Evolutionary conservation across 768 basidiomycete species (phyloP).

Genomic region (Hygrophoropsis aurantiaca): DNA sequence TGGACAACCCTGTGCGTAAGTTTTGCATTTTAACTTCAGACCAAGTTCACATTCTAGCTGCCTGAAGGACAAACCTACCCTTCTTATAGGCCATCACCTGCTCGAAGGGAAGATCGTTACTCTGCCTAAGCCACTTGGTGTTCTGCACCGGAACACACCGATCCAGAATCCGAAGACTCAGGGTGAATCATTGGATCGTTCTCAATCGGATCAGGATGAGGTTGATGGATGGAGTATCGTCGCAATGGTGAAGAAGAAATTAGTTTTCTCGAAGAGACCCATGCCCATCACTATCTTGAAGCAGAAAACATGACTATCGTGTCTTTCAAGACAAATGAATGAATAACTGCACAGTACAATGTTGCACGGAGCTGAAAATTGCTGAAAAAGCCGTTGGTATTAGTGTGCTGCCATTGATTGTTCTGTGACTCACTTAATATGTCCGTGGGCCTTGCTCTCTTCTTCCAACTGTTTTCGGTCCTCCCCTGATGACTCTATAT

Average conservation of each 20-base stretch:
- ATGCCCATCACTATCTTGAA: conserved; percentile 57
- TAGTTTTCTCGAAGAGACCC: conserved; percentile 80
- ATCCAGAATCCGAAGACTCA: conserved; percentile 1
- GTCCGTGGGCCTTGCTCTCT: no score
- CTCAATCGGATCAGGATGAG: conserved; percentile 1
- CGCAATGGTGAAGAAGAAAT: conserved; percentile 77
- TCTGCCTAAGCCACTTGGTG: conserved; percentile 79
- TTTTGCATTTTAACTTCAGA: conserved; percentile 3
- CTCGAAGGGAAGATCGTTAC: conserved; percentile 82
- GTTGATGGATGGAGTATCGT: conserved; percentile 55
- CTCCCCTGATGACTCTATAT: no score
- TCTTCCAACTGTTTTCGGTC: no score
- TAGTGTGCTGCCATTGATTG: no score
- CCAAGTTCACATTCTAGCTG: conserved; percentile 1
- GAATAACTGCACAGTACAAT: no score
- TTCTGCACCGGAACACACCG: conserved; percentile 52
- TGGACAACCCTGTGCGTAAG: conserved; percentile 59
- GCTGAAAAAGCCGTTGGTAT: no score
- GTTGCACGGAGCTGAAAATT: no score
- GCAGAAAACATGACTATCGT: no score
- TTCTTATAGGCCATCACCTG: conserved; percentile 85
- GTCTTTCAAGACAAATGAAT: no score
- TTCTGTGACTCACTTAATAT: no score
- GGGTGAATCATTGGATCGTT: background rate
- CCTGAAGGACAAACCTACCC: conserved; percentile 81